Base-by-base conservation (phyloP, 2,329 filamentous ascomycete genomes). In the Neonectria punicea region DNA sequence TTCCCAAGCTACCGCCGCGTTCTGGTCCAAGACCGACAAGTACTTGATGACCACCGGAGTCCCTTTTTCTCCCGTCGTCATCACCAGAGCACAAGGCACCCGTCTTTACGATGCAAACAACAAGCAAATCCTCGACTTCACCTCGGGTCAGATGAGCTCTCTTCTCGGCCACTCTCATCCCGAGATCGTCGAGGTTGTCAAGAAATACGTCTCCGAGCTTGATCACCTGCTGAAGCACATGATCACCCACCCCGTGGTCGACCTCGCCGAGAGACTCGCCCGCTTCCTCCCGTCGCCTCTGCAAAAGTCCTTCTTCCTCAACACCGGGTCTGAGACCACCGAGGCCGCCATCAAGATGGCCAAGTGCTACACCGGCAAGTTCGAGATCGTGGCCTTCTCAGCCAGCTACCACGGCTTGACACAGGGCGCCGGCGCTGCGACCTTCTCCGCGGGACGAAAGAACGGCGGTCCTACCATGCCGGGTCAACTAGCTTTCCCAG, bases 311-410 rank as follows among this genome's bases (percentile, higher is more conserved):
- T 84, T 88, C 71, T 88, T 89, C 66, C 77, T 89, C 4, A 86
- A 80, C 67, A 89, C 87, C 0, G 87, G 87, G 2, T 83, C 80
- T 1, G 86, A 89, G 73, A 80, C 78, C 1, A 85, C 80, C 53
- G 89, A 91, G 68, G 87, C 87, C 5, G 88, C 88, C 1, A 89
- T 90, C 66, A 86, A 87, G 60, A 82, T 91, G 70, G 89, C 89
- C 3, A 91, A 91, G 74, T 77, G 82, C 32, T 87, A 85, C 69
- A 91, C 88, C 0, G 87, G 87, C 2, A 89, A 87, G 44, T 90
- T 87, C 67, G 89, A 91, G 74, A 84, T 91, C 57, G 86, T 91
- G 4, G 89, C 82, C 0, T 80, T 91, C 57, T 81, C 81, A 1
- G 84, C 84, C 0, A 87, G 85, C 61, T 91, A 85, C 76, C 88